These are phyloP conservation scores for Fusarium brachygibbosum DNA, from an alignment of 2,329 filamentous ascomycete species.

Conservation along the genomic window DNA sequence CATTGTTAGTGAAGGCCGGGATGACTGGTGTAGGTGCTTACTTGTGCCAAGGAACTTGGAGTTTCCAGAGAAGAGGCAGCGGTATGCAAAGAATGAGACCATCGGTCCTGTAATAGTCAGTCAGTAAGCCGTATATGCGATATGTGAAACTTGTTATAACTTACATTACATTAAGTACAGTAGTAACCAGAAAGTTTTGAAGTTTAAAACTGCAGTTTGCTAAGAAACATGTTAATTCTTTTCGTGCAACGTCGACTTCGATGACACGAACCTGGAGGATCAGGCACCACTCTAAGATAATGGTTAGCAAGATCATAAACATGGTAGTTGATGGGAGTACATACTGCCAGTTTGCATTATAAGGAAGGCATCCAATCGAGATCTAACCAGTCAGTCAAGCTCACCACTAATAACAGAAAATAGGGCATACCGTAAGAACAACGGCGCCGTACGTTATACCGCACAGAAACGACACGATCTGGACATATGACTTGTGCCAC, in stretches of 20 bases:
- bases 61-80: slow-evolving; percentile 40
- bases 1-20: background rate
- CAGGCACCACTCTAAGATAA: slow-evolving; percentile 10
- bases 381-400: slow-evolving; percentile 15
- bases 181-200: slow-evolving; percentile 40
- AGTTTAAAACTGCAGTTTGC: slow-evolving; percentile 37
- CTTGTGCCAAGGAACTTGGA: slow-evolving; percentile 43
- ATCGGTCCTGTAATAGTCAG: slow-evolving; percentile 18
- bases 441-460: slow-evolving; percentile 35
- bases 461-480: slow-evolving; percentile 15
- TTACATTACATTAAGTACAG: slow-evolving; percentile 43
- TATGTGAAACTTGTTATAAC: background rate
- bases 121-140: background rate
- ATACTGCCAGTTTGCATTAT: slow-evolving; percentile 43
- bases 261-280: slow-evolving; percentile 33
- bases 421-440: slow-evolving; percentile 35
- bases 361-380: slow-evolving; percentile 44
- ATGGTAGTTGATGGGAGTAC: accelerated
- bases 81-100: slow-evolving; percentile 39
- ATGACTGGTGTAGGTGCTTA: background rate
- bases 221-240: background rate
- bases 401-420: accelerated
- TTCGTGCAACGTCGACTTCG: accelerated
- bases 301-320: accelerated
- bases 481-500: slow-evolving; percentile 42